Percentiles rank a stretch among this genome's conserved stretches.
These are phyloP conservation scores for Citropsis articulata DNA, from an alignment of 345 rosid species.

Conservation along the genomic window DNA sequence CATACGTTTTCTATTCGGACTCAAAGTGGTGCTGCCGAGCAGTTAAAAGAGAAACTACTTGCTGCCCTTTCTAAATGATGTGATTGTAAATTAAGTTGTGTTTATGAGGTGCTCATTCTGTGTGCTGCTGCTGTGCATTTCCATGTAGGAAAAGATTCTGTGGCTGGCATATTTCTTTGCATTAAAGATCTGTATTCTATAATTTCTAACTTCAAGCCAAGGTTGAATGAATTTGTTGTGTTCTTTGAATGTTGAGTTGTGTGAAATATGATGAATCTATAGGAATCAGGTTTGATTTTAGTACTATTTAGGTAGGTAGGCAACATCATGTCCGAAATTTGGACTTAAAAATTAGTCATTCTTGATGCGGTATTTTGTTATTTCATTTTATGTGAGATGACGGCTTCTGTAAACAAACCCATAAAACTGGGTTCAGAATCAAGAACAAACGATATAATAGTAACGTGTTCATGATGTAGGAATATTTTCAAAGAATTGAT, in stretches of 20 bases:
- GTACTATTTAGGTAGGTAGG: no score
- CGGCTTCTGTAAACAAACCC: no score
- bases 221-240: slow-evolving; percentile 2
- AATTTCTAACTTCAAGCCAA: not conserved
- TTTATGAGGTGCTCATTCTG: not conserved
- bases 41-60: slow-evolving; percentile 75
- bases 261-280: not conserved
- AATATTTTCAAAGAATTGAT: not conserved
- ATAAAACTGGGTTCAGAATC: no score
- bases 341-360: not conserved
- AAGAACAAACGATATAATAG: no score
- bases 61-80: slow-evolving; percentile 55
- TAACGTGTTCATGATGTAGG: no score
- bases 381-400: no score
- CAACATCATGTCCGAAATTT: not conserved
- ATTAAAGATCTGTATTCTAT: slow-evolving; percentile 7
- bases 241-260: not conserved
- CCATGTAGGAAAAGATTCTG: not conserved
- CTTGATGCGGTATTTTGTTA: not conserved
- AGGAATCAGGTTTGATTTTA: not conserved
- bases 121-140: not conserved
- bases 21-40: slow-evolving; percentile 70
- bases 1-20: slow-evolving; percentile 74
- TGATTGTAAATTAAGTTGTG: slow-evolving; percentile 6
- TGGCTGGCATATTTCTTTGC: not conserved